phyloP scores from a whole-genome alignment of 805 yeast species.

The Metschnikowia kofuensis region DNA sequence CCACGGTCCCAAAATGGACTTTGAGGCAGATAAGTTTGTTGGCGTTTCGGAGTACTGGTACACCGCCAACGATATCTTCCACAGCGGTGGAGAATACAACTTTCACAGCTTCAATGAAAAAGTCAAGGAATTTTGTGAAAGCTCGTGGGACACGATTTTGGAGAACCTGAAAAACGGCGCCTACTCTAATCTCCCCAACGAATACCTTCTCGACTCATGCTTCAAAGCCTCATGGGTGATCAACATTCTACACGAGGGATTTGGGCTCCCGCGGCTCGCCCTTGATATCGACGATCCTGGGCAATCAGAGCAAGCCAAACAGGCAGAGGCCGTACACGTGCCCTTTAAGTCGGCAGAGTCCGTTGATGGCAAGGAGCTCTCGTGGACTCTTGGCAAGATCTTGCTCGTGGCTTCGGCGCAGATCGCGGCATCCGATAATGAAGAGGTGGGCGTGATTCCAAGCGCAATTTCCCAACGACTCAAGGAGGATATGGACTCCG shows the following conservation, averaged over 20 bases:
- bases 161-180: conserved; percentile 51
- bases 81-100: conserved; percentile 85
- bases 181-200: conserved; percentile 54
- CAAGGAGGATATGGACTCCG: conserved; percentile 11
- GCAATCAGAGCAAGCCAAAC: conserved; percentile 14
- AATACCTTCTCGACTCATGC: conserved; percentile 68
- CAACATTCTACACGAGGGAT: conserved; percentile 87
- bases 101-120: conserved; percentile 63
- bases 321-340: conserved; percentile 36
- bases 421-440: conserved; percentile 26
- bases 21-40: conserved; percentile 74
- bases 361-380: conserved; percentile 79
- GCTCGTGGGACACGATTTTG: conserved; percentile 62
- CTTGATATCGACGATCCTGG: conserved; percentile 41
- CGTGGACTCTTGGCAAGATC: conserved; percentile 95
- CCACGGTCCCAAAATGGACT: conserved; percentile 87
- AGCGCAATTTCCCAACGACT: conserved; percentile 33
- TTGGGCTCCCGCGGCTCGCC: conserved; percentile 74
- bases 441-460: conserved; percentile 39
- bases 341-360: conserved; percentile 82
- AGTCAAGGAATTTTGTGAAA: conserved; percentile 70
- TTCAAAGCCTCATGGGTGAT: conserved; percentile 95
- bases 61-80: conserved; percentile 88
- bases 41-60: conserved; percentile 98
- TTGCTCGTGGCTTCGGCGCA: conserved; percentile 77